phyloP scores from a whole-genome alignment of 805 yeast genomes.

The Spathaspora girioi region DNA sequence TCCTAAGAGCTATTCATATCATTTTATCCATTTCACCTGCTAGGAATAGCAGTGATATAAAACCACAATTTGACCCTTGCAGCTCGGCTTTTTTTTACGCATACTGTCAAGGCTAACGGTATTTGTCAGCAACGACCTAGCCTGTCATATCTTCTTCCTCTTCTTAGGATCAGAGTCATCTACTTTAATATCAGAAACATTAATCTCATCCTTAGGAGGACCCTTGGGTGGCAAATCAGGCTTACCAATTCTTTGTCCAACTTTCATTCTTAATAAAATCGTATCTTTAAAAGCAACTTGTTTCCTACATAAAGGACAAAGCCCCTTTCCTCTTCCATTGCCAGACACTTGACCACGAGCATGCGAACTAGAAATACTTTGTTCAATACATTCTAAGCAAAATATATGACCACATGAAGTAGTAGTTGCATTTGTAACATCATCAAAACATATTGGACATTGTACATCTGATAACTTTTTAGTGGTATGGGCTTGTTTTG shows the following conservation, averaged over 20 bases:
- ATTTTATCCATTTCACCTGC: too few relatives aligned
- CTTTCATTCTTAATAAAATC: constrained; percentile 19
- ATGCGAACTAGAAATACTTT: constrained; percentile 34
- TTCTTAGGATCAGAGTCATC: neutral
- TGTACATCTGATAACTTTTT: constrained; percentile 34
- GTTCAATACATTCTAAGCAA: constrained; percentile 41
- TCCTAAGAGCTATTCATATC: too few relatives aligned
- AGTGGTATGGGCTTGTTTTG: constrained; percentile 14
- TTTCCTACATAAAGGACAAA: constrained; percentile 43
- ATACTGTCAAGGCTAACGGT: neutral
- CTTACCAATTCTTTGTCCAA: constrained; percentile 6
- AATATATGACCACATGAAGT: constrained; percentile 43
- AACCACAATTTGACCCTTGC: neutral
- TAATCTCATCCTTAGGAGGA: neutral
- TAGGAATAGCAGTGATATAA: too few relatives aligned
- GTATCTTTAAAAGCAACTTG: constrained; percentile 36
- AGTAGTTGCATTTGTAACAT: constrained; percentile 35
- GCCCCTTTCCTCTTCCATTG: constrained; percentile 33
- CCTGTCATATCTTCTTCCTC: neutral
- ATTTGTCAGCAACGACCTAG: neutral
- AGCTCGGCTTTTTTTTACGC: neutral
- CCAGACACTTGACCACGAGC: constrained; percentile 39
- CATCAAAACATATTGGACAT: constrained; percentile 44
- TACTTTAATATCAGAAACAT: neutral
- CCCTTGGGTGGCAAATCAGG: constrained; percentile 12